Evolutionary conservation across 139 green algal species (phyloP), one percentile per base, ranked within the genome.

Genomic region (Edaphochlamys debaryana): DNA sequence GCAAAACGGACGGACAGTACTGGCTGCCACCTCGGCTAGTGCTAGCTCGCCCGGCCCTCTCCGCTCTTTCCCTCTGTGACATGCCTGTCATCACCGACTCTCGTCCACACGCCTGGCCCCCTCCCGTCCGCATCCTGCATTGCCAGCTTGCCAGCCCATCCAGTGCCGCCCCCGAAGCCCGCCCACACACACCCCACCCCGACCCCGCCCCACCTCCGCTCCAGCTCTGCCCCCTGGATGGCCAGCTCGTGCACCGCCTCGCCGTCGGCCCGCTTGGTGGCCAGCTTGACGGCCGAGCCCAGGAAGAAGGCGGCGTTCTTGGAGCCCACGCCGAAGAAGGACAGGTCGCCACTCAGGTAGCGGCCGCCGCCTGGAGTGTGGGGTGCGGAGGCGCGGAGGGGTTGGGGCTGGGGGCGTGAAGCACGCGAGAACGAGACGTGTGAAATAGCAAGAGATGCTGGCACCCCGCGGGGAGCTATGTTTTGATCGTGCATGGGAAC

Each of bases 261-360:
- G 62, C 85, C 88, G 58, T 56, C 86, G 0, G 60, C 77, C 3
- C 56, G 75, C 82, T 87, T 86, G 22, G 93, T 96, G 63, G 79
- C 79, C 36, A 97, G 78, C 79, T 95, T 94, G 54, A 96, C 89
- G 40, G 81, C 84, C 72, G 66, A 60, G 64, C 94, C 94, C 85
- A 97, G 87, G 85, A 93, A 96, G 89, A 97, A 97, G 0, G 92
- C 92, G 0, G 94, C 94, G 64, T 96, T 97, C 85, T 97, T 96
- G 71, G 87, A 93, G 37, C 94, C 94, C 36, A 95, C 92, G 38
- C 94, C 94, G 83, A 97, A 97, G 87, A 91, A 96, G 41, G 90
- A 95, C 32, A 97, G 87, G 85, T 96, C 90, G 37, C 93, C 90
- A 54, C 76, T 92, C 23, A 97, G 88, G 89, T 94, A 95, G 64